A percentile compares a stretch with the other conserved stretches of the same genome.
phyloP scores from a whole-genome alignment of 2,329 filamentous ascomycete genomes.

The Endoconidiophora polonica region DNA sequence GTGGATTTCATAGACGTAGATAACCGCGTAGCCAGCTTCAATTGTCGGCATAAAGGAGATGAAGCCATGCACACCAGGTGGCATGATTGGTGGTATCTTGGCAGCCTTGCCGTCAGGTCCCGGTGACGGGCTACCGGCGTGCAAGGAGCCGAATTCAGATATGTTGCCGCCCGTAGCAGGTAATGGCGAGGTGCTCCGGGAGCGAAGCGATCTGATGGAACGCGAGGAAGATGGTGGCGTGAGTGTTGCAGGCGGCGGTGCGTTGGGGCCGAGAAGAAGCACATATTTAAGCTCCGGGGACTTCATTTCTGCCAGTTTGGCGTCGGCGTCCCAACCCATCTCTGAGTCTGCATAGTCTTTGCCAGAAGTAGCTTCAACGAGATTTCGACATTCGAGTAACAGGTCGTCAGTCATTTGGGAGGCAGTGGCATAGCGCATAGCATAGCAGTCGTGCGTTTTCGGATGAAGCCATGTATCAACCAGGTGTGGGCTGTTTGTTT shows the following conservation, averaged over 20 bases:
- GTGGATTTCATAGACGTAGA: constrained; percentile 72
- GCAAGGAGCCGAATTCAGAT: constrained; percentile 7
- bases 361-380: constrained; percentile 47
- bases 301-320: constrained; percentile 52
- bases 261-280: constrained; percentile 30
- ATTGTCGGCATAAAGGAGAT: constrained; percentile 56
- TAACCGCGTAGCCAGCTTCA: constrained; percentile 46
- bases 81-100: constrained; percentile 4
- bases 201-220: constrained; percentile 7
- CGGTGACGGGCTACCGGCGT: neutral
- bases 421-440: constrained; percentile 27
- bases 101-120: constrained; percentile 9
- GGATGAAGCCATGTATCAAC: constrained; percentile 34
- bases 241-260: constrained; percentile 7
- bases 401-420: constrained; percentile 26
- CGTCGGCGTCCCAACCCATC: constrained; percentile 42
- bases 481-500: constrained; percentile 18
- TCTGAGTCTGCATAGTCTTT: constrained; percentile 46
- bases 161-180: neutral
- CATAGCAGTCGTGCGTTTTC: constrained; percentile 24
- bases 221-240: constrained; percentile 11
- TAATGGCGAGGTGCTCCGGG: neutral
- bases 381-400: constrained; percentile 33
- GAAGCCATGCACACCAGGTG: constrained; percentile 32
- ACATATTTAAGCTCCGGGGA: constrained; percentile 52